Conservation (phyloP, 176 grass and related monocot species). For the Triticum aestivum region IWGSC_CS_RefSeq_v2.1 NC_057799.1:526253772-526254271, state of each 20-base stretch:
- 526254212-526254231: slow-evolving; percentile 58
- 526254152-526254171: slow-evolving; percentile 79
- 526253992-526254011: slow-evolving; percentile 42
- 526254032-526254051: slow-evolving; percentile 37
- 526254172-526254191: slow-evolving; percentile 66
- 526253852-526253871: slow-evolving; percentile 3
- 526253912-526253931: background rate
- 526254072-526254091: background rate
- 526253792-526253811: slow-evolving; percentile 69
- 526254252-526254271: slow-evolving; percentile 68
- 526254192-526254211: slow-evolving; percentile 24
- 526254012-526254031: slow-evolving; percentile 49
- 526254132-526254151: slow-evolving; percentile 62
- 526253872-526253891: background rate
- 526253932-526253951: background rate
- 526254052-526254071: too few species aligned
- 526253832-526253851: slow-evolving; percentile 61
- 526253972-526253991: slow-evolving; percentile 40
- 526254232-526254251: slow-evolving; percentile 73
- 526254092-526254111: background rate
- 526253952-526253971: slow-evolving; percentile 46
- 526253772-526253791: slow-evolving; percentile 45
- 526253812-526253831: slow-evolving; percentile 75
- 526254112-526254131: slow-evolving; percentile 61
- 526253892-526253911: background rate